Percentiles rank a stretch among this genome's conserved stretches.
Conservation (phyloP, 441 rosid genomes). For the Biscutella laevigata region DNA sequence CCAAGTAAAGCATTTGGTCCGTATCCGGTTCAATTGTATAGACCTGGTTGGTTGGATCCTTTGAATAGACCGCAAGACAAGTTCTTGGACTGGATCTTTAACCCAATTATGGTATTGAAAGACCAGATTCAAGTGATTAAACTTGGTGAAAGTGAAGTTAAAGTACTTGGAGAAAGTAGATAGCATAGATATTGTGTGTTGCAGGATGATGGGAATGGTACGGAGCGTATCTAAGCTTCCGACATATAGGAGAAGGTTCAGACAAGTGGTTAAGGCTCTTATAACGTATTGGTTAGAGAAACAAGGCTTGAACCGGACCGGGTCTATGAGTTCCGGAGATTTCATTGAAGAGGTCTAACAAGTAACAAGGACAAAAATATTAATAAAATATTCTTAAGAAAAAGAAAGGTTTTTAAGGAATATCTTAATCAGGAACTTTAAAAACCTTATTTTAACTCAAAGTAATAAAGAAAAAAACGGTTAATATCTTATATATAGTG, state of each 20-base stretch:
- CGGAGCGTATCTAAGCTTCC: constrained; percentile 60
- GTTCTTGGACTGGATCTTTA: constrained; percentile 68
- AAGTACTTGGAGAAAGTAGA: constrained; percentile 52
- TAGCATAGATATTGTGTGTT: background rate
- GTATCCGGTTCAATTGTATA: too few species aligned
- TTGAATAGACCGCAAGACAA: constrained; percentile 67
- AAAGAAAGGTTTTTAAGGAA: too few species aligned
- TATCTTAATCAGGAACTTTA: too few species aligned
- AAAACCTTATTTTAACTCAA: too few species aligned
- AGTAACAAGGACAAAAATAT: too few species aligned
- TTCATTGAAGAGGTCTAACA: constrained; percentile 30
- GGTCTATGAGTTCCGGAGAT: constrained; percentile 35
- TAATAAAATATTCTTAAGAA: too few species aligned
- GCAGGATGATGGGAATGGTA: constrained; percentile 67
- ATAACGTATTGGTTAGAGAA: constrained; percentile 35
- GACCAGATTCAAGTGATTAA: constrained; percentile 58
- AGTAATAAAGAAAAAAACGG: too few species aligned
- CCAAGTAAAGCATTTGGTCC: too few species aligned
- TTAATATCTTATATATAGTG: too few species aligned
- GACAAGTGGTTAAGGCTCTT: constrained; percentile 53
- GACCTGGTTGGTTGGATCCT: too few species aligned
- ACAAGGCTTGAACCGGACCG: constrained; percentile 27
- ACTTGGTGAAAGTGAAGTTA: constrained; percentile 48
- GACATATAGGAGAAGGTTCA: constrained; percentile 56
- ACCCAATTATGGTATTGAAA: constrained; percentile 64